Percentiles rank a stretch among this genome's conserved stretches.
Evolutionary conservation across 352 stramenopile genomes (phyloP).

Genomic region (Globisporangium heterothallicum): DNA sequence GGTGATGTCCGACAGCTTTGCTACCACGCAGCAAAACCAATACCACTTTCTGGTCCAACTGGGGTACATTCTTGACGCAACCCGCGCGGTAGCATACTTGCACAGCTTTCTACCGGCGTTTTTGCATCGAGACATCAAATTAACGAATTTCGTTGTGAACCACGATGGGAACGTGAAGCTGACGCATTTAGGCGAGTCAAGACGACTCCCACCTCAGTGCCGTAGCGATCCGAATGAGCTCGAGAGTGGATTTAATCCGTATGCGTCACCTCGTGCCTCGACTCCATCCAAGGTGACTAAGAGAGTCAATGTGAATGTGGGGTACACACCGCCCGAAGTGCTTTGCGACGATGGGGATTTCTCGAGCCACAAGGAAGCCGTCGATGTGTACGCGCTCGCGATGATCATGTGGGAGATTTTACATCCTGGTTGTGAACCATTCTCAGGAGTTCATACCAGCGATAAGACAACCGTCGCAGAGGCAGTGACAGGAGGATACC

Average conservation of each 20-base stretch:
- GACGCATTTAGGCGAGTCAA: constrained; percentile 70
- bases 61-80: constrained; percentile 59
- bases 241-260: too few species aligned
- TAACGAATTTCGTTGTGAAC: constrained; percentile 70
- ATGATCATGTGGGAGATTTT: constrained; percentile 77
- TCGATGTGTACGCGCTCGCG: constrained; percentile 68
- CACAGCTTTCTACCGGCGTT: constrained; percentile 72
- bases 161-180: constrained; percentile 49
- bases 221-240: too few species aligned
- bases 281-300: too few species aligned
- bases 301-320: constrained; percentile 68
- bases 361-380: constrained; percentile 52
- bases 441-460: constrained; percentile 27
- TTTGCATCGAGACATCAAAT: constrained; percentile 76
- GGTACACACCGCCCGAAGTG: constrained; percentile 80
- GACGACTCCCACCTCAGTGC: constrained; percentile 36
- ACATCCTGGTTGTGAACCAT: constrained; percentile 49
- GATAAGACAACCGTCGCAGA: constrained; percentile 65
- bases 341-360: constrained; percentile 51
- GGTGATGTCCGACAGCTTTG: constrained; percentile 28
- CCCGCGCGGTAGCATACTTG: constrained; percentile 60
- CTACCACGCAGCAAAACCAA: constrained; percentile 31
- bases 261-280: too few species aligned
- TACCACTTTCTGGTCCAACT: constrained; percentile 57
- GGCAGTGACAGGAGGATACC: constrained; percentile 38